Base-by-base conservation (phyloP, 495 filamentous ascomycete species). In the Parathielavia appendiculata region DNA sequence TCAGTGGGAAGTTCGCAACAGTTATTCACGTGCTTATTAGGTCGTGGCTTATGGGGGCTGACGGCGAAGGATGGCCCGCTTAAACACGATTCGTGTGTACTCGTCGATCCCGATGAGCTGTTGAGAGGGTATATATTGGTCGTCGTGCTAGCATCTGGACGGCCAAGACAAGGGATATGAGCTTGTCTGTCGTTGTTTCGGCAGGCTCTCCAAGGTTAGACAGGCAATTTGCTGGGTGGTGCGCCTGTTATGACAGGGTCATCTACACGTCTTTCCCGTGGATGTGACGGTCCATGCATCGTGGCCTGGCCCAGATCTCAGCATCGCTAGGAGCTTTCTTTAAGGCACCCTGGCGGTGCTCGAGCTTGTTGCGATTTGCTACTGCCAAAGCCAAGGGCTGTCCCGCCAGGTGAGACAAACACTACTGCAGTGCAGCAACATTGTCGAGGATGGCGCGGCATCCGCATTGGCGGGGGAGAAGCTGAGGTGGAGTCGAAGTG, bases 1-100 rank as follows among this genome's bases (percentile, higher is more conserved):
- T 30, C 26, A 6, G 26, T 30, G 26, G 26, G 6, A 34, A 35
- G 16, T 22, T 44, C 41, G n/a, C 10, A 30, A 6, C 22, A 11
- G 43, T 35, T 1, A 50, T 49, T 23, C 48, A 51, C 48, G 48
- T 51, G 48, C n/a, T n/a, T n/a, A n/a, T n/a, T n/a, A n/a, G n/a
- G n/a, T n/a, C n/a, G n/a, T n/a, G n/a, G n/a, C n/a, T n/a, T n/a
- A n/a, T n/a, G n/a, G n/a, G n/a, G 26, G 26, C 26, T 30, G 26
- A 30, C 26, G 26, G n/a, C n/a, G n/a, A n/a, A n/a, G n/a, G n/a
- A n/a, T n/a, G n/a, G n/a, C n/a, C n/a, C n/a, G n/a, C n/a, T n/a
- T n/a, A n/a, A n/a, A n/a, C n/a, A n/a, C n/a, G n/a, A 30, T 3
- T 30, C 26, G 26, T n/a, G 26, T 2, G 26, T 30, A 3, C 26